Base-by-base conservation (phyloP, 768 basidiomycete genomes). In the Neoboletus magnificus region DNA sequence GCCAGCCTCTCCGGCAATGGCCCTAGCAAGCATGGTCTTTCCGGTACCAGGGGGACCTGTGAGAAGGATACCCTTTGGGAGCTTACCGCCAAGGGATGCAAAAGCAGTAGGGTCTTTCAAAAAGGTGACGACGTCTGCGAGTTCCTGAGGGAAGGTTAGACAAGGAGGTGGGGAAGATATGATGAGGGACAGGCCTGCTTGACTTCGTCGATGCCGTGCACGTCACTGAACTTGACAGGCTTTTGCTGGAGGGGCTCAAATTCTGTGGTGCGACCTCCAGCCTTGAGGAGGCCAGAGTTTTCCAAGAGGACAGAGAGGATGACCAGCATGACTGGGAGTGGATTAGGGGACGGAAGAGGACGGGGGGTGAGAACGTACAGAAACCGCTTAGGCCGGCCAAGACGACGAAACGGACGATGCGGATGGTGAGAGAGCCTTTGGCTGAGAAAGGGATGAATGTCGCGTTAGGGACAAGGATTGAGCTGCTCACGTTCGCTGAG, bases 141-240 rank as follows among this genome's bases (percentile, higher is more conserved):
- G 79, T 79, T 95, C 94, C 89, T 93, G 62, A 44, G 50, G 45
- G 15, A 61, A 55, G 22, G 48, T 63, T 23, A 40, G 64, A 56
- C 12, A 13, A 18, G 27, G 22, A 20, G 0, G 25, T 11, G 12
- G 22, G 10, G 4, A 11, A 5, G 16, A 41, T 52, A 36, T 54
- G 40, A 50, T 22, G 32, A 29, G n/a, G 55, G n/a, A 71, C 79
- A 40, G 49, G 88, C 94, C 67, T 89, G 84, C 73, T 98, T 98
- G 35, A 91, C 97, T 73, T 99, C 97, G 62, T 98, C 97, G 27
- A 96, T 89, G 30, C 97, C 97, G 61, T 98, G 95, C 6, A 99
- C 94, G 72, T 99, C 97, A 59, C 83, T 86, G 67, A 99, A 98
- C 64, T 83, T 94, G 72, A 95, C 88, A 1, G 83, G 78, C 64